Evolutionary conservation across 2,329 filamentous ascomycete genomes (phyloP).

Genomic region (Aspergillus udagawae): DNA sequence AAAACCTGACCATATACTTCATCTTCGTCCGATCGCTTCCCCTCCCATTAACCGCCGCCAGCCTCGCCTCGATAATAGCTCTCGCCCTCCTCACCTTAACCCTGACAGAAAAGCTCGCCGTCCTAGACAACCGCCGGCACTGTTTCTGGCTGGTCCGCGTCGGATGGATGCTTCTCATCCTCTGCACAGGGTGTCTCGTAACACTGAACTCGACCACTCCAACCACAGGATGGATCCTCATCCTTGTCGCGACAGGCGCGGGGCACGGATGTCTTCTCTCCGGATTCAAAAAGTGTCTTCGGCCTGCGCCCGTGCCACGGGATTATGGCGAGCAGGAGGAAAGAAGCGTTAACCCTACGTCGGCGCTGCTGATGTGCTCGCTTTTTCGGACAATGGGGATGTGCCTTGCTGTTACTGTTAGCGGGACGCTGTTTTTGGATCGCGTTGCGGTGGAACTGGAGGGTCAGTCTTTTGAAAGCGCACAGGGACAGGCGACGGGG

Average conservation of each 20-base stretch:
- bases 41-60: conserved; percentile 33
- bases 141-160: conserved; percentile 42
- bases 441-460: conserved; percentile 30
- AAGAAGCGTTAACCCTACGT: conserved; percentile 1
- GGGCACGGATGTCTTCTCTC: conserved; percentile 42
- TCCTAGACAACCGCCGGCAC: conserved; percentile 4
- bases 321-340: not conserved
- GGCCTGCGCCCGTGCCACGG: conserved; percentile 29
- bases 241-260: conserved; percentile 38
- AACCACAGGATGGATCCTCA: conserved; percentile 32
- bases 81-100: conserved; percentile 21
- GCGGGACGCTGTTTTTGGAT: conserved; percentile 41
- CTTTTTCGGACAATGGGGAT: conserved; percentile 42
- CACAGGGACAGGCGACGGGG: conserved; percentile 13
- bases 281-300: conserved; percentile 38
- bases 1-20: conserved; percentile 43
- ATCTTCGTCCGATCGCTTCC: conserved; percentile 33
- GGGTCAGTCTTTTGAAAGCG: conserved; percentile 4
- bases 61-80: conserved; percentile 35
- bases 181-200: conserved; percentile 37
- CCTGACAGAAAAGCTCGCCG: conserved; percentile 14
- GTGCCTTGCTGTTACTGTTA: conserved; percentile 42
- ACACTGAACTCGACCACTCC: conserved; percentile 33
- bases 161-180: conserved; percentile 38
- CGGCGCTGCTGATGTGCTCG: conserved; percentile 36